Evolutionary conservation across 106 monocot genomes (phyloP), one percentile per base, ranked within the genome.

Genomic region (Acorus gramineus): DNA sequence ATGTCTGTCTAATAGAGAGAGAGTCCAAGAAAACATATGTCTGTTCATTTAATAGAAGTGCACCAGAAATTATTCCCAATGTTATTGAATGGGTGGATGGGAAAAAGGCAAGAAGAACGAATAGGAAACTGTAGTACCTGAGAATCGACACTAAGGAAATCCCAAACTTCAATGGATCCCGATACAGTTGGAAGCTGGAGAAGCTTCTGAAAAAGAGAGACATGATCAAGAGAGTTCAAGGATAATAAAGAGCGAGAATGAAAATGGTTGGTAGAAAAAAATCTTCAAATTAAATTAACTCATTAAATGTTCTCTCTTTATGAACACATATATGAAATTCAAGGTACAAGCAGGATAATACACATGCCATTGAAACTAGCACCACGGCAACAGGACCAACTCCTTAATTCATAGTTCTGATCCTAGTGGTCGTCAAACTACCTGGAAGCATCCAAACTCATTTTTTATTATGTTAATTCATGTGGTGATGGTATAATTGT

Each of bases 61-160:
- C 47, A 53, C 53, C n/a, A 70, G 14, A n/a, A 68, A 10, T 44
- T 49, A 45, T 11, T 49, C 46, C 62, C 52, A 53, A 46, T 48
- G n/a, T 69, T 28, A 49, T 52, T 7, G 52, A 60, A 55, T 49
- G 9, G 52, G 53, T 44, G 3, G 53, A 14, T 73, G 54, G 6
- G 69, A 8, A 46, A 47, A 46, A 44, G 56, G 6, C n/a, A 43
- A 62, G 28, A 62, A 47, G 45, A 66, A 55, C 42, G 14, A 47
- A 9, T 6, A 58, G 44, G 62, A 6, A 60, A 53, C 14, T 59
- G 48, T 53, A 71, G 70, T 63, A 92, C 96, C 96, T 91, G 96
- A 54, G 96, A 98, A 88, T 98, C 96, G 74, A 98, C 88, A 75
- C 96, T 98, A 49, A 98, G 82, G 61, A 98, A 98, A 80, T 98